Base-by-base conservation (phyloP, 345 rosid genomes). In the Citrus cavaleriei region DNA sequence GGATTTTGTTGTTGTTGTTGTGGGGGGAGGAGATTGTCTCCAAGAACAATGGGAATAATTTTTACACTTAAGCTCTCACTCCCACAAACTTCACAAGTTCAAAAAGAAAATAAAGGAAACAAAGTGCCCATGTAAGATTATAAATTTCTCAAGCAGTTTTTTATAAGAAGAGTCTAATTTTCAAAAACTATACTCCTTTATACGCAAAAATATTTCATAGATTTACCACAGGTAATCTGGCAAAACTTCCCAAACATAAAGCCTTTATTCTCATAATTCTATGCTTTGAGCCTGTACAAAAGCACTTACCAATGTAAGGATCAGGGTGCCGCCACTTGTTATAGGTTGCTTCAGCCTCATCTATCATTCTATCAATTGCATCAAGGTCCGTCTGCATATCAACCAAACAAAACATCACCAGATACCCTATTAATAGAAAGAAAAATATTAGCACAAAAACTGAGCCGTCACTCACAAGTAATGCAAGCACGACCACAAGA, bases 251-350 rank as follows among this genome's bases (percentile, higher is more conserved):
- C 18, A 2, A 51, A 14, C 34, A 54, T 79, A 42, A 59, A 40
- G 46, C 54, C 13, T 42, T 24, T 72, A 63, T 65, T 72, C 46
- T 63, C 51, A 55, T 32, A 3, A 22, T 60, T 8, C 0, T n/a
- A 49, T 34, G 18, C 65, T 51, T 68, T 12, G 16, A 68, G 57
- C 73, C 21, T 40, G 72, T 25, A 58, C 28, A 2, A 30, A 21
- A 40, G 57, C 55, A 77, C 79, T 78, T 75, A 96, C 99, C 98
- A 38, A 95, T 90, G 61, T 95, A 95, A 79, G 98, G 98, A 86
- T 96, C 97, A 80, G 99, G 98, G 84, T 96, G 99, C 57, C 95
- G 85, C 93, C 94, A 94, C 85, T 94, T 96, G 72, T 93, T 77
- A 71, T 94, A 80, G 77, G 86, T 73, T 19, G 95, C 90, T 86